Base-by-base conservation (phyloP, 768 basidiomycete species). In the Collybia sp. region DNA sequence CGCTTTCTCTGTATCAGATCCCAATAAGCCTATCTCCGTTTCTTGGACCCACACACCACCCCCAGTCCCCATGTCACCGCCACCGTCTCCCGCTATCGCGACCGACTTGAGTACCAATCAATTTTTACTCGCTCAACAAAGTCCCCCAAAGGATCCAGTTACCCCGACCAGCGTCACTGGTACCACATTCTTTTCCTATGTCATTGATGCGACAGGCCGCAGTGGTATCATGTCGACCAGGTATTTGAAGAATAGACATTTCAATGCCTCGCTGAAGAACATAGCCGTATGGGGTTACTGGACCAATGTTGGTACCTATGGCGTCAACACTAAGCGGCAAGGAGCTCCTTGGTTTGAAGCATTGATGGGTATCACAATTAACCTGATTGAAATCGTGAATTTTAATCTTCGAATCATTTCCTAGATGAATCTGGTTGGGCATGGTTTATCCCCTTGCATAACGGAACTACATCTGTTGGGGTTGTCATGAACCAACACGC, bases 251-350 rank as follows among this genome's bases (percentile, higher is more conserved):
- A 85, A 84, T 57, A 71, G 87, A 36, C 77, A 72, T 50, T 82
- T 78, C 58, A 88, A 86, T 46, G 72, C 75, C 31, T 80, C 81
- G 3, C 57, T 90, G 44, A 82, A 79, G 56, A 90, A 90, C 54
- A 71, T 88, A 12, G 87, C 86, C 2, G 69, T 83, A 16, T 90
- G 87, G 87, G 86, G 80, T 3, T 89, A 90, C 54, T 90, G 85
- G 85, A 68, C 59, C 33, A 70, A 72, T 15, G 72, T 73, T 1
- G 71, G 64, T 12, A 68, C 66, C 31, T 89, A 83, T 55, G 77
- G 76, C 3, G 47, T 48, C 18, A 74, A 72, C 35, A 75, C 79
- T 2, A 40, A 58, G 13, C 69, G 81, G 34, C 67, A 77, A 58
- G 80, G 80, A 8, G 71, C 81, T 0, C 82, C 82, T 9, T 81